Percentiles rank a stretch among this genome's conserved stretches.
phyloP scores from a whole-genome alignment of 805 yeast species.

The Kodamaea sagamina region DNA sequence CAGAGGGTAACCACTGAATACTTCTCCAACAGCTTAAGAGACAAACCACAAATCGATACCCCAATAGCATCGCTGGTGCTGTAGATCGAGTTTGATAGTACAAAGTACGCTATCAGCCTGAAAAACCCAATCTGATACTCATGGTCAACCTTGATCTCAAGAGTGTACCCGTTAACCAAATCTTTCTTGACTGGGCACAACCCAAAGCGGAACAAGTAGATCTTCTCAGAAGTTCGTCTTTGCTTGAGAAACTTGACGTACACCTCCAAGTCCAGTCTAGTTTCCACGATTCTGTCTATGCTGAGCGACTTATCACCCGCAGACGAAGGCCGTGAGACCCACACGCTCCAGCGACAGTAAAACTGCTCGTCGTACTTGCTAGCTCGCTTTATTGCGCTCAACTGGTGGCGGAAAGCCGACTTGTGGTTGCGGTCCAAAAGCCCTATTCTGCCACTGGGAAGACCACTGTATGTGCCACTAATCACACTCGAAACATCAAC shows the following conservation, averaged over 20 bases:
- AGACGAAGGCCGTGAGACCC: constrained; percentile 3
- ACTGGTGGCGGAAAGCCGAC: constrained; percentile 5
- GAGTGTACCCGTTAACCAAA: constrained; percentile 15
- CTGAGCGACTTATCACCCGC: neutral
- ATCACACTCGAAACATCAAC: neutral
- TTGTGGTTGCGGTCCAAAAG: constrained; percentile 4
- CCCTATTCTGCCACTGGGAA: constrained; percentile 10
- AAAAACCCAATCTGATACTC: constrained; percentile 6
- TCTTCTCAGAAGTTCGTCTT: neutral
- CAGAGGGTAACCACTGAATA: constrained; percentile 11
- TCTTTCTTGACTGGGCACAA: constrained; percentile 10
- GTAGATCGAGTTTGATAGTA: constrained; percentile 12
- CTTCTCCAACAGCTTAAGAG: constrained; percentile 5
- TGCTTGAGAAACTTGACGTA: constrained; percentile 3
- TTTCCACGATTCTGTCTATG: constrained; percentile 8
- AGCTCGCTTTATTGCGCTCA: neutral
- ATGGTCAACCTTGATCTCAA: constrained; percentile 12
- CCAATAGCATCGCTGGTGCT: constrained; percentile 6
- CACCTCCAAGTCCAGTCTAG: constrained; percentile 8
- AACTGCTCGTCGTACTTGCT: constrained; percentile 7
- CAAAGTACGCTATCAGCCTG: constrained; percentile 4
- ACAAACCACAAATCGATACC: constrained; percentile 15
- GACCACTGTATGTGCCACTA: constrained; percentile 8
- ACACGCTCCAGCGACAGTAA: constrained; percentile 14
- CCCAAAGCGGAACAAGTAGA: constrained; percentile 14